Base-by-base conservation (phyloP, 345 rosid species). In the Abelmoschus esculentus region DNA sequence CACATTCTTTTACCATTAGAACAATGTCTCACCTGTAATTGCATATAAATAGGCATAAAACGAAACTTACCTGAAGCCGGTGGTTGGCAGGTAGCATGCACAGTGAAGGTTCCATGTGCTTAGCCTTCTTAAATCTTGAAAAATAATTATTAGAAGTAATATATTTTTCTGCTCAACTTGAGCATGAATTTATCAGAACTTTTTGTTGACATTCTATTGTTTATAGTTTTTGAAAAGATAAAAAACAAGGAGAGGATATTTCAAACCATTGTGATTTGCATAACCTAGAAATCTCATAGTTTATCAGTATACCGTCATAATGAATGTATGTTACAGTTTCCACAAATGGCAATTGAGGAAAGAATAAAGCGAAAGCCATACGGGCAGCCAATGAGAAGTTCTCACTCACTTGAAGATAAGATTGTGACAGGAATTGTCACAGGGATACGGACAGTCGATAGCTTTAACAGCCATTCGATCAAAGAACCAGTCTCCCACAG, bases 401-500 rank as follows among this genome's bases (percentile, higher is more conserved):
- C 61, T 55, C 73, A 84, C 86, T 90, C 89, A 92, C 80, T 83
- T 85, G 77, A 80, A 83, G 28, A 84, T 82, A 49, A 91, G 84
- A 79, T 93, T 81, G 81, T 84, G 98, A 79, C 98, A 93, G 32
- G 88, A 83, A 46, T 52, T 83, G 82, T 91, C 98, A 56, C 97
- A 93, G 1, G 97, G 96, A 68, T 89, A 93, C 3, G 93, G 79
- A 54, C 98, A 93, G 54, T 93, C 98, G n/a, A 93, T 80, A 55
- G 82, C 76, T 78, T 83, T 86, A 50, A 80, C 76, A 17, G 68
- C 49, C 14, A 70, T 57, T 53, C 98, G 81, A n/a, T 88, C 96
- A 42, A 88, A 91, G 75, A 79, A 91, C 97, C 99, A 93, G 69
- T 91, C 96, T 61, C 99, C 99, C 10, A 93, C 96, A 6, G 96